Conservation (phyloP, 2,329 filamentous ascomycete genomes). For the Verticillium tricorpus region DNA sequence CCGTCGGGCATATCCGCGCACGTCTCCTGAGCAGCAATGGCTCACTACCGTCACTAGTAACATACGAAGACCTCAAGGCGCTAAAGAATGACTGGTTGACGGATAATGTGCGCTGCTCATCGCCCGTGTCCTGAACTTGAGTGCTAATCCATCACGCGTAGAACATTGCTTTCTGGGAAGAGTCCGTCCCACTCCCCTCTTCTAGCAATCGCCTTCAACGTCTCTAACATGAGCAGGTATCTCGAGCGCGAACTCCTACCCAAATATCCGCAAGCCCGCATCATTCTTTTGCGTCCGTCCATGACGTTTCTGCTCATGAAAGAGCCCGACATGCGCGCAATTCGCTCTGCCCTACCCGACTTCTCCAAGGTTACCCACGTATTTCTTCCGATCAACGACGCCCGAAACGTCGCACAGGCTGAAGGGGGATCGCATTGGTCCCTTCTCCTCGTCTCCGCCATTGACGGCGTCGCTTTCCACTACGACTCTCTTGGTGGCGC, state of each 20-base stretch:
- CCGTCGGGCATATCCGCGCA: slow-evolving; percentile 10
- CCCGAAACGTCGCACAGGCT: slow-evolving; percentile 66
- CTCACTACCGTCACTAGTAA: slow-evolving; percentile 51
- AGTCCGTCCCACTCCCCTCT: slow-evolving; percentile 41
- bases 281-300: slow-evolving; percentile 84
- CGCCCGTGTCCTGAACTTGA: not conserved
- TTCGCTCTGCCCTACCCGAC: slow-evolving; percentile 70
- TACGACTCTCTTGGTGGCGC: slow-evolving; percentile 81
- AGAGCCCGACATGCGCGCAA: slow-evolving; percentile 50
- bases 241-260: slow-evolving; percentile 85
- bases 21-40: not conserved
- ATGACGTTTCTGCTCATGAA: slow-evolving; percentile 92
- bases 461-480: slow-evolving; percentile 91
- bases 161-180: slow-evolving; percentile 98
- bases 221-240: slow-evolving; percentile 44
- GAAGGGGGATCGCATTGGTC: slow-evolving; percentile 96
- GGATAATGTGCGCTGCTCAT: slow-evolving; percentile 67
- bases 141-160: slow-evolving; percentile 25
- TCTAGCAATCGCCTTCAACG: not conserved
- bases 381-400: slow-evolving; percentile 94
- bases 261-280: slow-evolving; percentile 76
- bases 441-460: slow-evolving; percentile 78
- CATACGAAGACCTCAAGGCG: slow-evolving; percentile 81
- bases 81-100: slow-evolving; percentile 94
- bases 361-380: slow-evolving; percentile 82